Evolutionary conservation across 495 filamentous ascomycete genomes (phyloP).

Genomic region (Durotheca rogersii): DNA sequence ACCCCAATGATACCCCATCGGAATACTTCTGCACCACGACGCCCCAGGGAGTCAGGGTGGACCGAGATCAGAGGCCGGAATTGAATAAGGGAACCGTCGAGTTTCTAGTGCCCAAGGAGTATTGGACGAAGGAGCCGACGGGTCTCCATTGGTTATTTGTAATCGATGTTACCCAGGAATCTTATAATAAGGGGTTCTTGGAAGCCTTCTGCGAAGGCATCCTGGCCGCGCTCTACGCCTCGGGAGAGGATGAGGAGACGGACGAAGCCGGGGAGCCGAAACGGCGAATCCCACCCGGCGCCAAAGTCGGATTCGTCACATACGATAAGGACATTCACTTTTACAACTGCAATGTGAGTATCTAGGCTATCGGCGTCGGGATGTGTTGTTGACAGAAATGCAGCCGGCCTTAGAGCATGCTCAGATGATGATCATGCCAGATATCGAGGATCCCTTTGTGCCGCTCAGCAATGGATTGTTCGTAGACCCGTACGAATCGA

Average conservation of each 20-base stretch:
- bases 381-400: conserved; percentile 6
- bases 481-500: conserved; percentile 92
- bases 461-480: conserved; percentile 90
- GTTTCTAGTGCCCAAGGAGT: conserved; percentile 95
- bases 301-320: conserved; percentile 92
- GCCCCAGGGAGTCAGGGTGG: conserved; percentile 81
- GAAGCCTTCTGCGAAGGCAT: conserved; percentile 91
- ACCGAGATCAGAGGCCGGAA: conserved; percentile 87
- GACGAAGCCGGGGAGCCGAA: conserved; percentile 60
- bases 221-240: conserved; percentile 76
- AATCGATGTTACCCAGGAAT: conserved; percentile 89
- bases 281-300: conserved; percentile 66
- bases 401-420: conserved; percentile 78
- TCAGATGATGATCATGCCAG: conserved; percentile 98
- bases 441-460: conserved; percentile 95
- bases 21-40: conserved; percentile 94
- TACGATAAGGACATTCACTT: conserved; percentile 96
- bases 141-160: conserved; percentile 85
- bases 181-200: conserved; percentile 84
- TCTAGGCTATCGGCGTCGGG: not conserved
- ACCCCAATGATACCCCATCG: conserved; percentile 88
- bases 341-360: conserved; percentile 83
- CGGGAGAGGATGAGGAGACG: conserved; percentile 51
- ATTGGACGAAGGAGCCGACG: conserved; percentile 94
- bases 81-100: conserved; percentile 89